Base-by-base conservation (phyloP, 306 rosid genomes). In the Lathyrus tuberosus region DNA sequence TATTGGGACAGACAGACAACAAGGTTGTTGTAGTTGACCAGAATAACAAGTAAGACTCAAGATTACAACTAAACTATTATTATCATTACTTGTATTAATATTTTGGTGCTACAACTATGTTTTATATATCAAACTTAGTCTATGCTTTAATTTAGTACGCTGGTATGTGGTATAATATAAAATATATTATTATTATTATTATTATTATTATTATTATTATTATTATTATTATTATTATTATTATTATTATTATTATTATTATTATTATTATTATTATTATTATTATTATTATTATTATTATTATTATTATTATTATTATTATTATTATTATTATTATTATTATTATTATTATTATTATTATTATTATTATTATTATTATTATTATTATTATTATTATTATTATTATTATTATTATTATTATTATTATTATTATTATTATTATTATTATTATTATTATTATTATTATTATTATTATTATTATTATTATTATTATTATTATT, bases 1-100 rank as follows among this genome's bases (percentile, higher is more conserved):
- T 92, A 76, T 79, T 92, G 38, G 96, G 95, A n/a, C 96, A 89
- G 78, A 74, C 88, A 0, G 84, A 47, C 61, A 41, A 61, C 5
- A 43, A 26, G 22, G 48, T 78, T 46, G 40, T 51, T 73, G 18
- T 9, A 5, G 68, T 6, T 14, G 68, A 80, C 26, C 60, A 75
- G 40, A 76, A 48, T 52, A 56, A 68, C 62, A 76, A 65, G 84
- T 82, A 74, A 81, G 60, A 53, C 35, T 24, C 9, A 53, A 53
- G 31, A 10, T 53, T 11, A 10, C 33, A 10, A 52, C 3, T 10
- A 22, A 52, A 52, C 20, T 16, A 15, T 0, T 16, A 15, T 0
- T 48, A 16, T 48, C 20, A 52, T 22, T 52, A 53, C n/a, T 53
- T 76, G 76, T 64, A 74, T 56, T 30, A 6, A 5, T 33, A 33